Conservation (phyloP, 139 green algal genomes). For the Parachlorella kessleri region DNA sequence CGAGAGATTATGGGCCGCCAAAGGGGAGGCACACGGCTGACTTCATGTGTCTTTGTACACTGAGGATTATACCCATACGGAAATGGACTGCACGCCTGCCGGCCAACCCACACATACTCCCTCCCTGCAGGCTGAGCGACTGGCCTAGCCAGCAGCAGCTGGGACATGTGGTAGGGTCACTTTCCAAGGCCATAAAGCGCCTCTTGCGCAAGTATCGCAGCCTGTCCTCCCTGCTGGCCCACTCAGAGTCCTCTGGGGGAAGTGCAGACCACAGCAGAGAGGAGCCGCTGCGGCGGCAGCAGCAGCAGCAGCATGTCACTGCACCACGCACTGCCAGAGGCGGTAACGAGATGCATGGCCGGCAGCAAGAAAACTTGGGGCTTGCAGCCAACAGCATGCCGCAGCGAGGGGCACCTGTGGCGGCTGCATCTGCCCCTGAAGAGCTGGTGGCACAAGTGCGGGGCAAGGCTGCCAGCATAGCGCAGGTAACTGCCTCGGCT, state of each 20-base stretch:
- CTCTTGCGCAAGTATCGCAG: not conserved
- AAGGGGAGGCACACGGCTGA: too few relatives aligned
- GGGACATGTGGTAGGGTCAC: not conserved
- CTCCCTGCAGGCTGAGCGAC: too few relatives aligned
- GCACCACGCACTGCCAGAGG: not conserved
- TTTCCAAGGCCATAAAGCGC: not conserved
- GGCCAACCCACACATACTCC: not conserved
- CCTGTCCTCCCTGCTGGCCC: not conserved
- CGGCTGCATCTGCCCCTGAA: too few relatives aligned
- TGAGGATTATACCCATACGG: too few relatives aligned
- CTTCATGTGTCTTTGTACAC: not conserved
- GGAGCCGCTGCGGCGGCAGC: not conserved
- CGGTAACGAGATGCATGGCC: not conserved
- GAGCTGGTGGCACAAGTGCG: constrained; percentile 13
- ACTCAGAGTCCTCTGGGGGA: not conserved
- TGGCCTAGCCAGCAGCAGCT: too few relatives aligned
- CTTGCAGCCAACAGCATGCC: not conserved
- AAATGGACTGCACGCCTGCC: too few relatives aligned
- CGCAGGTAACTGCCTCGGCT: too few relatives aligned
- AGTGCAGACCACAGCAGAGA: not conserved
- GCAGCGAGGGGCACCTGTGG: not conserved
- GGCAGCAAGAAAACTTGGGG: not conserved
- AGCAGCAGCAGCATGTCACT: not conserved
- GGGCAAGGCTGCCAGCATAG: constrained; percentile 24
- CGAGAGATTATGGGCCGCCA: too few relatives aligned